Base-by-base conservation (phyloP, 306 rosid species). In the Acacia acuminata region DNA sequence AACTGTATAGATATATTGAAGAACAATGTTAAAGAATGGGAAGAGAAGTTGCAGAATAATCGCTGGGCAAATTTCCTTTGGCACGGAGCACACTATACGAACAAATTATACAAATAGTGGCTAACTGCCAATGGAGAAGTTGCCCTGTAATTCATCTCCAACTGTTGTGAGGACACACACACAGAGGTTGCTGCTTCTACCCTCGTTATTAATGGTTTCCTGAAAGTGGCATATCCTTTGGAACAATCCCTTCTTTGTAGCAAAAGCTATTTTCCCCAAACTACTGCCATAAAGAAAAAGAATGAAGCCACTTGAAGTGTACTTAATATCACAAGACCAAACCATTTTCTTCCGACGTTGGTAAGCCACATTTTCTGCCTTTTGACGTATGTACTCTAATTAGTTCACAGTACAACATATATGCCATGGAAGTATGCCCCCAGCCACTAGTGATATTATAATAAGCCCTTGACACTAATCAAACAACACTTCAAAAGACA, bases 61-160 rank as follows among this genome's bases (percentile, higher is more conserved):
- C 77, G 90, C 93, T 77, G 91, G 90, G 90, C 92, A 91, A 91
- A 87, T 90, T 91, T 90, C 88, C 96, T 87, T 91, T 90, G 89
- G 93, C 92, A 85, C 85, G 50, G 45, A 66, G 70, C 72, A 58
- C 82, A 70, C 91, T 82, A 42, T 42, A 43, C 4, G 32, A 22
- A 10, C 14, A 58, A 58, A 58, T n/a, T 51, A 17, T 17, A 16
- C 73, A 68, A 3, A 20, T 43, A 78, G 85, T 90, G 87, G 80
- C 78, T 78, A 75, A 69, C 91, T 87, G 94, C 93, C 97, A 89
- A 88, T 84, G 71, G 86, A 90, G 86, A 81, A 60, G 48, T 87
- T 85, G 77, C 93, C 93, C 94, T 83, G 93, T 86, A 82, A 92
- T 90, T 75, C 90, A 85, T 15, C 77, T 82, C 77, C 90, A 85